phyloP scores from a whole-genome alignment of 805 yeast species.

The Wilhelminamyces savonicus region DNA sequence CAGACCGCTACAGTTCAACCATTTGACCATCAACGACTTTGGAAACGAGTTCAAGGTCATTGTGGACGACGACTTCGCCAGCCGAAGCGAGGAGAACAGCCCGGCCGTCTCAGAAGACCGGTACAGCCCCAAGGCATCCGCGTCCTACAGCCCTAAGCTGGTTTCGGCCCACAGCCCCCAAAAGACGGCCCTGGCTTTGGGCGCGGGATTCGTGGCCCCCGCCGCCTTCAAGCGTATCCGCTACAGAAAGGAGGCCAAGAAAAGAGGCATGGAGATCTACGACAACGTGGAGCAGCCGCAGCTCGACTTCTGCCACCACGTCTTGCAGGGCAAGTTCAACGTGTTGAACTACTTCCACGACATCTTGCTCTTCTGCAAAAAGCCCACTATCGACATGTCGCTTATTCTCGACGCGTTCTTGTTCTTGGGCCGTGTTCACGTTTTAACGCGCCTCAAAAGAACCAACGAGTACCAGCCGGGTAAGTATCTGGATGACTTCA shows the following conservation, averaged over 20 bases:
- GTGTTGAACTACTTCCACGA: slow-evolving; percentile 6
- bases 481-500: background rate
- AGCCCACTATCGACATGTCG: slow-evolving; percentile 1
- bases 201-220: too few relatives aligned
- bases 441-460: slow-evolving; percentile 7
- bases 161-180: too few relatives aligned
- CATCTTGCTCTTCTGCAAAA: slow-evolving; percentile 1
- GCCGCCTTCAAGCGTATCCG: slow-evolving; percentile 4
- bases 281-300: background rate
- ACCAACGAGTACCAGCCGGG: background rate
- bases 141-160: too few relatives aligned
- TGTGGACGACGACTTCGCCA: slow-evolving; percentile 2
- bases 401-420: slow-evolving; percentile 8
- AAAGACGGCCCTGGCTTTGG: too few relatives aligned
- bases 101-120: background rate
- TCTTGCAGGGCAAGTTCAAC: slow-evolving; percentile 3
- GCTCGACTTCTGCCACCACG: slow-evolving; percentile 3
- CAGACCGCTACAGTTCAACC: slow-evolving; percentile 16
- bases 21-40: slow-evolving; percentile 12
- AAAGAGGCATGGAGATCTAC: too few relatives aligned
- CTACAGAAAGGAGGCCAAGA: slow-evolving; percentile 1
- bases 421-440: slow-evolving; percentile 11
- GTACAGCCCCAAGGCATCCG: too few relatives aligned
- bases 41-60: slow-evolving; percentile 11
- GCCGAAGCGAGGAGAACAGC: background rate